Evolutionary conservation across 2,329 filamentous ascomycete genomes (phyloP), one percentile per base, ranked within the genome.

Genomic region (Graphilbum sp.): DNA sequence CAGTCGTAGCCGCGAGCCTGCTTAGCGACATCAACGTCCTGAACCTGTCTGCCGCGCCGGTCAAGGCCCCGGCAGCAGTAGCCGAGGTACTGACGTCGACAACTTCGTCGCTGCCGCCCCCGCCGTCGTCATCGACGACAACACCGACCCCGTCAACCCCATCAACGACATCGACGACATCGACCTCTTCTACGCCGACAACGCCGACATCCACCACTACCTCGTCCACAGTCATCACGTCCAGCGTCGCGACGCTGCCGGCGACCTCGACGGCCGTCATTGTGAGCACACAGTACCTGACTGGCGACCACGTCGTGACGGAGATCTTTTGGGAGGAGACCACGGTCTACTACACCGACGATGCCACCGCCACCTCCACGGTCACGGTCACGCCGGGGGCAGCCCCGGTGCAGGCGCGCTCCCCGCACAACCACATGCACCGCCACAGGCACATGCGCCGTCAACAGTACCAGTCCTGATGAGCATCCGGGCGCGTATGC

Each of bases 281-380:
- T 46, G 52, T 60, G 43, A 68, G 64, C 52, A 77, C 71, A 5
- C 54, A 72, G 46, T 73, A 62, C 43, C 43, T 66, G 34, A 75
- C 70, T 16, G 56, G 57, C 9, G 63, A 62, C 37, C 59, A 61
- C 33, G 47, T 63, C 7, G 66, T 78, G 12, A 62, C 61, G 43
- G 66, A 75, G 55, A 62, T 78, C 18, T 52, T 73, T 12, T 72
- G 68, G 64, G 64, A 69, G 37, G 62, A 75, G 54, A 61, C 68
- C 34, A 49, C 64, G 5, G 62, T 73, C 21, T 72, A 64, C 37
- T 65, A 72, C 15, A 54, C 63, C 39, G 51, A 60, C 18, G 61
- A 60, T 3, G 52, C 58, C 5, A 64, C 64, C 0, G 54, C 61
- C n/a, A 58, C 58, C 2, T 51, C 55, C 8, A 50, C 50, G 3